Conservation (phyloP, 306 rosid species). For the Luffa acutangula region DNA sequence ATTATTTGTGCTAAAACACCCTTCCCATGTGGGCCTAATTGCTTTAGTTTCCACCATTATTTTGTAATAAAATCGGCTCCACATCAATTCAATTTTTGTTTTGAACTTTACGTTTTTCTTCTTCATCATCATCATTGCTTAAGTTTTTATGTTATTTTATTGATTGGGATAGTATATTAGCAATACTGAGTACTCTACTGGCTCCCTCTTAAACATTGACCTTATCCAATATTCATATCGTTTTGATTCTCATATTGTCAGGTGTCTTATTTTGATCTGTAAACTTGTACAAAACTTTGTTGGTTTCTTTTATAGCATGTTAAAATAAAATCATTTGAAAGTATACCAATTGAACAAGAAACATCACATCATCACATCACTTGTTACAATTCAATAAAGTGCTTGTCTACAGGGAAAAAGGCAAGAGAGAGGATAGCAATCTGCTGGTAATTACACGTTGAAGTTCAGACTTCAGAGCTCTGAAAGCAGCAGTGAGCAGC, state of each 20-base stretch:
- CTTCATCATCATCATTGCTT: not conserved
- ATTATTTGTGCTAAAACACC: not conserved
- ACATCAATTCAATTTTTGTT: not conserved
- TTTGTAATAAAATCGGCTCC: not conserved
- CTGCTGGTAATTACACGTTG: not conserved
- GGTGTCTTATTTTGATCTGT: not conserved
- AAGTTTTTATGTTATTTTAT: not conserved
- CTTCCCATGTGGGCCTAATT: not conserved
- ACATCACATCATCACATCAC: conserved; percentile 1
- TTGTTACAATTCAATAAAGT: not conserved
- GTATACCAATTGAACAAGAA: not conserved
- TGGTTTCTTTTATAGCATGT: not conserved
- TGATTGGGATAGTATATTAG: not conserved
- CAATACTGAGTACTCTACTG: not conserved
- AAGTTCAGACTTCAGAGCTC: not conserved
- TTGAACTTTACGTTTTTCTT: not conserved
- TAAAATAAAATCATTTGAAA: not conserved
- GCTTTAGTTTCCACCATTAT: not conserved
- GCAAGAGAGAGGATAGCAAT: not conserved
- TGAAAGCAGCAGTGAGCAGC: not conserved
- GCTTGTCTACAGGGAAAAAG: not conserved
- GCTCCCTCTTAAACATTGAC: not conserved
- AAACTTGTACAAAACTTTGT: not conserved
- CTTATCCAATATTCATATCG: not conserved
- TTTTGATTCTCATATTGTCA: not conserved